Evolutionary conservation across 2,329 filamentous ascomycete genomes (phyloP).

Genomic region (Xylariaceae sp.): DNA sequence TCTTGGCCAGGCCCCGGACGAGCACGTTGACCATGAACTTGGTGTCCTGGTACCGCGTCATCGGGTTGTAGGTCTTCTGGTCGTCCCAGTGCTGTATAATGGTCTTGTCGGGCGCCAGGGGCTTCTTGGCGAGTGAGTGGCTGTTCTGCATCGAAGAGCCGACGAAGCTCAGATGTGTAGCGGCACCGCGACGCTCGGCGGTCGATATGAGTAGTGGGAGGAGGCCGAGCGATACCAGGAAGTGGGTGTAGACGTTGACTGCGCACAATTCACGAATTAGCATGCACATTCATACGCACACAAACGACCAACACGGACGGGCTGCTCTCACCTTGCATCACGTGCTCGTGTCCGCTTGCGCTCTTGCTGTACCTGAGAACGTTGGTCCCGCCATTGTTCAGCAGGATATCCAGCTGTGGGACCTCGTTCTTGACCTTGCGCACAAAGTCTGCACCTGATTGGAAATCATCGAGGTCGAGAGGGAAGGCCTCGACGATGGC

Average conservation of each 20-base stretch:
- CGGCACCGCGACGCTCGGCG: conserved; percentile 5
- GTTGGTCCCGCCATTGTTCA: conserved; percentile 8
- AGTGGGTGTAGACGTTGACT: conserved; percentile 10
- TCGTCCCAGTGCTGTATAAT: conserved; percentile 7
- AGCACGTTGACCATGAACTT: conserved; percentile 7
- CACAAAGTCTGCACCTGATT: conserved; percentile 5
- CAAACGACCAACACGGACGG: background rate
- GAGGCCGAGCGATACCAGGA: conserved; percentile 7
- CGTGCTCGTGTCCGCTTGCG: conserved; percentile 5
- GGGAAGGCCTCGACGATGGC: conserved; percentile 5
- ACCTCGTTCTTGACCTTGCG: conserved; percentile 8
- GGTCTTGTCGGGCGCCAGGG: conserved; percentile 3
- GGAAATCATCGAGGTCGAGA: conserved; percentile 8
- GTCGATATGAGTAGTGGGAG: conserved; percentile 8
- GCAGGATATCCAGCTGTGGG: conserved; percentile 7
- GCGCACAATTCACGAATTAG: conserved; percentile 5
- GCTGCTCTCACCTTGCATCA: conserved; percentile 7
- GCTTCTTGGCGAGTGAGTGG: conserved; percentile 8
- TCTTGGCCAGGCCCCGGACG: conserved; percentile 1
- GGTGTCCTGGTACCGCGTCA: conserved; percentile 5
- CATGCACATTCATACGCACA: conserved; percentile 1
- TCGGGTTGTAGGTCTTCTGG: conserved; percentile 1
- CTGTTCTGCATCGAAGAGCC: conserved; percentile 6
- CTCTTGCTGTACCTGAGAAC: conserved; percentile 5
- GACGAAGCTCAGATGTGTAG: conserved; percentile 6